Base-by-base conservation (phyloP, 2,329 filamentous ascomycete species). In the Colletotrichum tabaci region DNA sequence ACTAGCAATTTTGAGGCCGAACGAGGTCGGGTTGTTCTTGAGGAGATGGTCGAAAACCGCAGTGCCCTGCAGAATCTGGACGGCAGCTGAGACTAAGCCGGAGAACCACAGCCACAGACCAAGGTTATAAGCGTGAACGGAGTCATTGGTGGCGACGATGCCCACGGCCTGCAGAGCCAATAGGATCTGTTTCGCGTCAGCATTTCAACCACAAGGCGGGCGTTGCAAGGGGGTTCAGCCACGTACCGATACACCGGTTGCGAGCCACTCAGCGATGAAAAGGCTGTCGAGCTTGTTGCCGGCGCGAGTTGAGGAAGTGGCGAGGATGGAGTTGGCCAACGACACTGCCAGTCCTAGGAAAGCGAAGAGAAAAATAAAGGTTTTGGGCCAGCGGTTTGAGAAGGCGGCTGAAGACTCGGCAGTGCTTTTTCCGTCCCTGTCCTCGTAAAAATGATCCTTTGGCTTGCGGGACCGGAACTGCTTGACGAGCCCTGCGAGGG, bases 391-490 rank as follows among this genome's bases (percentile, higher is more conserved):
- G 68, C 83, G 88, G 74, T 89, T 87, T 38, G 91, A 92, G 77
- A 91, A 95, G 49, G 85, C 85, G 26, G 86, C 85, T 63, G 90
- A 78, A 1, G 90, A 90, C 77, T 92, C 90, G 50, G 88, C 85
- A 0, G 90, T 92, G 42, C 91, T 92, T 74, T 87, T 85, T 60
- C 93, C 93, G 80, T 95, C 93, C 73, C 86, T 82, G 77, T 95
- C 93, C 75, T 90, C 84, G 77, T 95, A 95, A 15, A 86, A 82
- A 13, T 86, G 81, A 50, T 87, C 82, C 68, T 69, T 74, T 10
- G 82, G 79, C 5, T 77, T 77, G 30, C 79, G 79, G 49, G 78
- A 76, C 42, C 79, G 80, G 46, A 80, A 70, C 69, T 85, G 84
- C 42, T 75, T 74, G 56, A 80, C 46, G 46, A 83, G 74, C 53